Base-by-base conservation (phyloP, 2,329 filamentous ascomycete species). In the Claviceps monticola region DNA sequence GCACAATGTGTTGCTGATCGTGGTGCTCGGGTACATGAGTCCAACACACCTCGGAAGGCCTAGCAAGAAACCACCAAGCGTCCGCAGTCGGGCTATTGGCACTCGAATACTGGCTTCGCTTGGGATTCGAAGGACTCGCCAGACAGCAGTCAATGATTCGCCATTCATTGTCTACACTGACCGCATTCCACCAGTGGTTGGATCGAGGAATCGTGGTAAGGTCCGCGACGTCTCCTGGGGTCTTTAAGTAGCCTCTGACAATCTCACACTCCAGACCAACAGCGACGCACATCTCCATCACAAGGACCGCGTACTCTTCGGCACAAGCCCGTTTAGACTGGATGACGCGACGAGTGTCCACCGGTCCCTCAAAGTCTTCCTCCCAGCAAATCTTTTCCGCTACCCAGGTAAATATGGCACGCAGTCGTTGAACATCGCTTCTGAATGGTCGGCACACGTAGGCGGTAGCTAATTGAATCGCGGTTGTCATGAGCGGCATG, bases 131-230 rank as follows among this genome's bases (percentile, higher is more conserved):
- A 13, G 91, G 90, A 56, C 85, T 90, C 4, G 93, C 89, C 47
- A 98, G 74, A 38, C 88, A 94, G 65, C 88, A 93, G 66, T 98
- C 93, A 72, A 98, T 88, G 57, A 97, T 86, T 49, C 93, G 85
- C 93, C 93, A 98, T 68, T 96, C 89, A 21, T 86, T 84, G 65
- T 98, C 93, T 8, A 96, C 83, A 38, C 96, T 71, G 17, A 97
- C 88, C 0, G 88, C 83, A 60, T 98, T 98, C 93, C 93, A 98
- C 82, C 86, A 97, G 68, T 98, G 93, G 62, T 98, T 98, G 0
- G 91, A 78, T 34, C 84, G 81, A n/a, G 88, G 87, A 65, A 91
- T 80, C 53, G 84, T 84, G 55, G 86, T 86, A 44, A 89, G 73
- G 60, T 97, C 90, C 1, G 85, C 74, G 7, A 83, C 71, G 61